phyloP scores from a whole-genome alignment of 331 rosid genomes.

The Quercus lobata region DNA sequence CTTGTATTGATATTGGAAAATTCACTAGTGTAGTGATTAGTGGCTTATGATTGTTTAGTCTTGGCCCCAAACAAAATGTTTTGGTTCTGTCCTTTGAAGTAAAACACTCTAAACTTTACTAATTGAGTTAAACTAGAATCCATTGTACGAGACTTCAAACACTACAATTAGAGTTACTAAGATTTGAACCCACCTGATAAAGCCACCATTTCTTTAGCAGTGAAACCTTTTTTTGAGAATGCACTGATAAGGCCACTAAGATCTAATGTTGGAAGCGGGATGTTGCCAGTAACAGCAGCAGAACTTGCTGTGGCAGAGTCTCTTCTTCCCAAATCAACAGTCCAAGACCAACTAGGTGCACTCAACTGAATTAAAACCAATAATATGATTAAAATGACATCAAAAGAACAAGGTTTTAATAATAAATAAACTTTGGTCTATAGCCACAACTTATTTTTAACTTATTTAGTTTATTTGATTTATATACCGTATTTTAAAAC shows the following conservation, averaged over 20 bases:
- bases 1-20: too few relatives aligned
- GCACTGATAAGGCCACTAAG: constrained; percentile 38
- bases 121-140: too few relatives aligned
- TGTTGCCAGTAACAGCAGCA: constrained; percentile 40
- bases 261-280: constrained; percentile 46
- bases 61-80: too few relatives aligned
- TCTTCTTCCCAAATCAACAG: constrained; percentile 63
- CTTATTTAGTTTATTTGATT: too few relatives aligned
- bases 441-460: too few relatives aligned
- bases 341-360: constrained; percentile 46
- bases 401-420: background rate
- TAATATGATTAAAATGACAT: background rate
- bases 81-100: too few relatives aligned
- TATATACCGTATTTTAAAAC: too few relatives aligned
- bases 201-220: constrained; percentile 6
- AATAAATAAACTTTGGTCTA: too few relatives aligned
- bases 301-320: constrained; percentile 65
- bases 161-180: too few relatives aligned
- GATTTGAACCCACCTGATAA: constrained; percentile 26
- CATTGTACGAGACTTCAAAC: background rate
- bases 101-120: too few relatives aligned
- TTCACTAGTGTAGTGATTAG: too few relatives aligned
- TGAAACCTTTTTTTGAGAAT: constrained; percentile 65
- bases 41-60: too few relatives aligned
- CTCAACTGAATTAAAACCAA: constrained; percentile 34